These are phyloP conservation scores for Tolypocladium tropicale DNA, from an alignment of 2,329 filamentous ascomycete genomes.

Conservation along the genomic window DNA sequence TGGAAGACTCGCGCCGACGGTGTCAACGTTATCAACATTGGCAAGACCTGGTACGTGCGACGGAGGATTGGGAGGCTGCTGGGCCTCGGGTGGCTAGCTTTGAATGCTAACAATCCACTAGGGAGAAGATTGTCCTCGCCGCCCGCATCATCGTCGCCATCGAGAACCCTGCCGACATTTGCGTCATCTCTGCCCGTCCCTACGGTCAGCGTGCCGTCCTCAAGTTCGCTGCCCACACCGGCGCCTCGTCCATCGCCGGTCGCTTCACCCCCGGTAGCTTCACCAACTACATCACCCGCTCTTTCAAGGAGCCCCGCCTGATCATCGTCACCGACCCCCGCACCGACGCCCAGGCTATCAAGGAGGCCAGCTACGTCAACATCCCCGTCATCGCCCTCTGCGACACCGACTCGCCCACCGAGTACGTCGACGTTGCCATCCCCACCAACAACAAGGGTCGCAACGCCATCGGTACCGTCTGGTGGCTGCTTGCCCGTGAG, in stretches of 20 bases:
- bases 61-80: neutral
- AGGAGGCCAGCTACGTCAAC: conserved; percentile 99
- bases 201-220: conserved; percentile 99
- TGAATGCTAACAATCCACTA: conserved; percentile 25
- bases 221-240: conserved; percentile 98
- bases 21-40: conserved; percentile 98
- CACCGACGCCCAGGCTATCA: conserved; percentile 99
- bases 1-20: conserved; percentile 99
- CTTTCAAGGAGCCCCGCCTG: conserved; percentile 99
- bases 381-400: conserved; percentile 98
- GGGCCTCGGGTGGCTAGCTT: neutral
- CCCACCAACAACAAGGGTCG: conserved; percentile 99
- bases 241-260: conserved; percentile 94
- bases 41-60: conserved; percentile 89
- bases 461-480: conserved; percentile 95
- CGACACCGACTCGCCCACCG: conserved; percentile 98
- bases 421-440: conserved; percentile 99
- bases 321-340: conserved; percentile 99
- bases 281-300: conserved; percentile 99
- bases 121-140: conserved; percentile 99
- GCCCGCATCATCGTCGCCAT: conserved; percentile 98
- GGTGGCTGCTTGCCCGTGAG: conserved; percentile 99
- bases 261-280: conserved; percentile 99
- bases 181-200: conserved; percentile 98
- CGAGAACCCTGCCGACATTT: conserved; percentile 99